phyloP scores from a whole-genome alignment of 805 yeast species.

The Kazachstania africana region DNA sequence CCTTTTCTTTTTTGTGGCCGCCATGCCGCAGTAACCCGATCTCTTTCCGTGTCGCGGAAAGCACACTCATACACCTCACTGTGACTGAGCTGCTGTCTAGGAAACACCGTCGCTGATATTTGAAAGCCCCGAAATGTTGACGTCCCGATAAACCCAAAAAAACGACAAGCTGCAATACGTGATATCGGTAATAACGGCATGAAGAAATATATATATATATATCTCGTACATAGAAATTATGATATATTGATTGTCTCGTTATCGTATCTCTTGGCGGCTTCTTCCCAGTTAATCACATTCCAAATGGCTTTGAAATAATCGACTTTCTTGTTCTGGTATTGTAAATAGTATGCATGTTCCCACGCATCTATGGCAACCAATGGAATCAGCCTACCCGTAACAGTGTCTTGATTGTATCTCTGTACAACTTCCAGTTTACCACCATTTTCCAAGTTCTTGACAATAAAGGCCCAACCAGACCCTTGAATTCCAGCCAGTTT shows the following conservation, averaged over 20 bases:
- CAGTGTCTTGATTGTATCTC: conserved; percentile 81
- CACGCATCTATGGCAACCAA: conserved; percentile 87
- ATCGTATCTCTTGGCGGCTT: conserved; percentile 60
- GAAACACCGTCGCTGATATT: too few relatives aligned
- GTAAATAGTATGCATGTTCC: conserved; percentile 95
- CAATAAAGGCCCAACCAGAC: conserved; percentile 92
- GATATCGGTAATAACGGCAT: too few relatives aligned
- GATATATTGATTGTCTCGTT: background rate
- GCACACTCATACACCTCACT: too few relatives aligned
- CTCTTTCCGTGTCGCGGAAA: too few relatives aligned
- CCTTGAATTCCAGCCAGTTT: conserved; percentile 85
- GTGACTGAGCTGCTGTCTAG: too few relatives aligned
- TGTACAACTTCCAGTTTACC: conserved; percentile 62
- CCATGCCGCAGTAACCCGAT: too few relatives aligned
- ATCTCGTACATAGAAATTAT: too few relatives aligned
- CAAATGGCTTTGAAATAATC: conserved; percentile 91
- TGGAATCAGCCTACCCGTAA: conserved; percentile 56
- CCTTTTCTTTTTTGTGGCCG: too few relatives aligned
- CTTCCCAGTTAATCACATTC: conserved; percentile 91
- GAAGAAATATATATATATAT: too few relatives aligned
- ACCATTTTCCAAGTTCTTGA: conserved; percentile 65
- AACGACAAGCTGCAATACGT: too few relatives aligned
- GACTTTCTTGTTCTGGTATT: conserved; percentile 81
- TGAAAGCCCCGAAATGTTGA: too few relatives aligned
- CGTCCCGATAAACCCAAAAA: too few relatives aligned